These are phyloP conservation scores for Dioscorea dumetorum DNA, from an alignment of 106 monocot genomes.

Conservation along the genomic window DNA sequence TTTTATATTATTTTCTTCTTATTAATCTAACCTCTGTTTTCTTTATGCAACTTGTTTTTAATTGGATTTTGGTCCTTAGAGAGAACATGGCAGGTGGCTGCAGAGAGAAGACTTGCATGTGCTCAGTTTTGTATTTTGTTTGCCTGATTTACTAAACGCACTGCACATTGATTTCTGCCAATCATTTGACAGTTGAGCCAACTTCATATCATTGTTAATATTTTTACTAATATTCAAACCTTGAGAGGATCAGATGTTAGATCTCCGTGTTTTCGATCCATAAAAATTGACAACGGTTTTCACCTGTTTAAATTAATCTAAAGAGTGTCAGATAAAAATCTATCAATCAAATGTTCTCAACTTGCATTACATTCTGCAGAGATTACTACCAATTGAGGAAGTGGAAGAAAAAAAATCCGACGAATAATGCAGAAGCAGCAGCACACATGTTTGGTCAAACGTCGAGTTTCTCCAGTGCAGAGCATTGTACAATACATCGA, in stretches of 20 bases:
- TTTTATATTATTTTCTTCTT: background rate
- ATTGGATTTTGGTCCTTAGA: background rate
- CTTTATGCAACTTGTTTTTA: background rate
- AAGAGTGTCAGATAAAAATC: too few species aligned
- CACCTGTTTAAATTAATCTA: too few species aligned
- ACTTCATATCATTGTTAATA: background rate
- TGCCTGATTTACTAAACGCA: background rate
- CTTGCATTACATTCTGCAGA: too few species aligned
- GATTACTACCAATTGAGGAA: too few species aligned
- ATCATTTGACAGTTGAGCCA: constrained; percentile 19
- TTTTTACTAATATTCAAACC: too few species aligned
- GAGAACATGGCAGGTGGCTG: constrained; percentile 2
- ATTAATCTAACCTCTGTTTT: too few species aligned
- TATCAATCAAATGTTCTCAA: too few species aligned
- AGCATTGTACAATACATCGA: background rate
- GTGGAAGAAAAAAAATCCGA: too few species aligned
- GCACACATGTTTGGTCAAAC: background rate
- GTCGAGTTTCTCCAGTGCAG: background rate
- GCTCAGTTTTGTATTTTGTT: background rate
- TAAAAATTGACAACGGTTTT: too few species aligned
- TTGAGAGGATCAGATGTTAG: too few species aligned
- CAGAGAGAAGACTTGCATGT: constrained; percentile 4
- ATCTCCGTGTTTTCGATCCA: too few species aligned
- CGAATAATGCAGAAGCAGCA: too few species aligned
- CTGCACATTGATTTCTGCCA: constrained; percentile 4